Conservation (phyloP, 2,329 filamentous ascomycete species). For the Stemphylium vesicarium region DNA sequence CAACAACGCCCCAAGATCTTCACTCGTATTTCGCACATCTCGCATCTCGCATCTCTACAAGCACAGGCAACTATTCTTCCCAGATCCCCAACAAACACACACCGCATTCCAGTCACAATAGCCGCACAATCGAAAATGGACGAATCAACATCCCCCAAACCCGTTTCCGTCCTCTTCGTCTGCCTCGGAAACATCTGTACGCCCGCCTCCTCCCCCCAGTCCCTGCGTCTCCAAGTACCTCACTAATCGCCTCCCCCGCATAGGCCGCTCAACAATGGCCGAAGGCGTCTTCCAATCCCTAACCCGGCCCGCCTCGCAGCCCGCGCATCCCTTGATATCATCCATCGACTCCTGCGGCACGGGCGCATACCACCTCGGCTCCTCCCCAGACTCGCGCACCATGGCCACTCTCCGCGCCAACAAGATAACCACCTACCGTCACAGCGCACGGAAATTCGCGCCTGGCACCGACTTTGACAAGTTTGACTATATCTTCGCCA, state of each 20-base stretch:
- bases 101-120: background rate
- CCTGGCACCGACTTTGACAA: conserved; percentile 73
- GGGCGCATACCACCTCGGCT: conserved; percentile 81
- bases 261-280: conserved; percentile 84
- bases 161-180: conserved; percentile 83
- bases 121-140: conserved; percentile 2
- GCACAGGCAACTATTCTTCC: background rate
- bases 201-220: background rate
- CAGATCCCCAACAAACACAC: background rate
- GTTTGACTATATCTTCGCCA: conserved; percentile 94
- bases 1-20: conserved; percentile 6
- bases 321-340: conserved; percentile 60
- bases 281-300: conserved; percentile 88
- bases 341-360: conserved; percentile 90
- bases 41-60: background rate
- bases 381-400: conserved; percentile 80
- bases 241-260: background rate
- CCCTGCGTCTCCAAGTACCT: background rate
- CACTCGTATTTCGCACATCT: background rate
- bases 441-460: conserved; percentile 76
- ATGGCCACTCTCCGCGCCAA: conserved; percentile 77
- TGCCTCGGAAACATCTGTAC: conserved; percentile 95
- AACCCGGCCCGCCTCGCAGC: conserved; percentile 60
- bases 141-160: conserved; percentile 26
- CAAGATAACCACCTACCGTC: conserved; percentile 77